phyloP scores from a whole-genome alignment of 257 asterid genomes.

The Solanum appendiculatum region DNA sequence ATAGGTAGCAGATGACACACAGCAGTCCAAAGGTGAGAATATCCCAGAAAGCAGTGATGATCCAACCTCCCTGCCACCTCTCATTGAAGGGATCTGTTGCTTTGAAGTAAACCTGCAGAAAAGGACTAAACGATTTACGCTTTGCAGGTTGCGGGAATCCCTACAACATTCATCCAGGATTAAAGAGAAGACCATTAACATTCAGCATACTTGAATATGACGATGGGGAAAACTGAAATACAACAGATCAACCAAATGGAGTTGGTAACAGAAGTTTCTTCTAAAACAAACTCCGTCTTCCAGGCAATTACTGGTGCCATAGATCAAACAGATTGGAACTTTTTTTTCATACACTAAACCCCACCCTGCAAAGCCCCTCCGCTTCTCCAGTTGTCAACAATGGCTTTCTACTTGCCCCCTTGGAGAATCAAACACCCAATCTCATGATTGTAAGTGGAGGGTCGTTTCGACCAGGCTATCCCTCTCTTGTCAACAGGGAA shows the following conservation, averaged over 20 bases:
- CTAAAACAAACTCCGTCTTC: not conserved
- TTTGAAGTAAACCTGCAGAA: slow-evolving; percentile 78
- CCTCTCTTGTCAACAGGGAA: not conserved
- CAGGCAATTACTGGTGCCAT: not conserved
- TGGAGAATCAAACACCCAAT: not conserved
- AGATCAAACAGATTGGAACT: not conserved
- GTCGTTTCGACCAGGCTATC: not conserved
- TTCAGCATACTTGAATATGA: not conserved
- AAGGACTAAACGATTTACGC: not conserved
- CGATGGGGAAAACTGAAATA: not conserved
- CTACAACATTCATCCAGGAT: not conserved
- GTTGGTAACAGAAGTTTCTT: not conserved
- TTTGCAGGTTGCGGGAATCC: not conserved
- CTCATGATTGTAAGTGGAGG: not conserved
- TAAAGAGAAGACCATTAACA: not conserved
- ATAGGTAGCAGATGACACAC: slow-evolving; percentile 82
- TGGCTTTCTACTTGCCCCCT: not conserved
- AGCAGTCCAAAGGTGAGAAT: slow-evolving; percentile 71
- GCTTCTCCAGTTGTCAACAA: not conserved
- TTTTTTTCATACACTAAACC: not conserved
- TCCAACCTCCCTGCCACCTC: slow-evolving; percentile 97
- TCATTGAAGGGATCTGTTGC: slow-evolving; percentile 97
- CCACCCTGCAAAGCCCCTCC: not conserved
- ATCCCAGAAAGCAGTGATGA: slow-evolving; percentile 97
- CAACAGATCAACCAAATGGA: not conserved